phyloP scores from a whole-genome alignment of 257 asterid species.

The Salvia splendens region DNA sequence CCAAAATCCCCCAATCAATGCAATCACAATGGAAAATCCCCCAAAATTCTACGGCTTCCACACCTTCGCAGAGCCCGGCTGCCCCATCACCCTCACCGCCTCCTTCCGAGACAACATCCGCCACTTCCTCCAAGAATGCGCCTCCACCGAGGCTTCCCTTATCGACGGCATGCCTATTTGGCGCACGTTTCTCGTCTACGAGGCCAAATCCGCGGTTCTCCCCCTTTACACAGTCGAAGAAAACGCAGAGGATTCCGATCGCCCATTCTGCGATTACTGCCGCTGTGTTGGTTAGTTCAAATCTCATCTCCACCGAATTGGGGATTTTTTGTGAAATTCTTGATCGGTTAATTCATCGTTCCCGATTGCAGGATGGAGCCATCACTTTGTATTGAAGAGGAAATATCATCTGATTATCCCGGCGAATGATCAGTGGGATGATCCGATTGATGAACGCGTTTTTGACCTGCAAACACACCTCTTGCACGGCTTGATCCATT shows the following conservation, averaged over 20 bases:
- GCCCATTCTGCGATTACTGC: slow-evolving; percentile 74
- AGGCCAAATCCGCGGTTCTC: slow-evolving; percentile 55
- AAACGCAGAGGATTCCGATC: slow-evolving; percentile 46
- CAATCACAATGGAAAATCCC: slow-evolving; percentile 41
- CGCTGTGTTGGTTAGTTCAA: slow-evolving; percentile 61
- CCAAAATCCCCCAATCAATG: slow-evolving; percentile 22
- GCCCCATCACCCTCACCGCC: slow-evolving; percentile 48
- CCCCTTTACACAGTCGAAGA: slow-evolving; percentile 85
- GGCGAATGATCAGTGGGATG: slow-evolving; percentile 65
- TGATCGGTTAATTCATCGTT: not conserved
- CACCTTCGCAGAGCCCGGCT: slow-evolving; percentile 61
- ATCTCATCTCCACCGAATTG: not conserved
- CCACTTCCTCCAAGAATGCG: slow-evolving; percentile 63
- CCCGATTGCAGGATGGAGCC: slow-evolving; percentile 75
- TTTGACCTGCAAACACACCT: slow-evolving; percentile 66
- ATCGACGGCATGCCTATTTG: slow-evolving; percentile 65
- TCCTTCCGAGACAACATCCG: slow-evolving; percentile 74
- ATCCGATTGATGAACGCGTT: slow-evolving; percentile 51
- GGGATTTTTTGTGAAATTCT: not conserved
- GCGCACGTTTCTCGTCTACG: slow-evolving; percentile 70
- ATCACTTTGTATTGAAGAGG: slow-evolving; percentile 77
- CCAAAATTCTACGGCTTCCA: slow-evolving; percentile 60
- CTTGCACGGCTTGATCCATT: slow-evolving; percentile 83
- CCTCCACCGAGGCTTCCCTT: slow-evolving; percentile 53
- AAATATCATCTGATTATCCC: slow-evolving; percentile 90